Evolutionary conservation across 805 yeast genomes (phyloP), one percentile per base, ranked within the genome.

Genomic region (Ogataea nitratoaversa): DNA sequence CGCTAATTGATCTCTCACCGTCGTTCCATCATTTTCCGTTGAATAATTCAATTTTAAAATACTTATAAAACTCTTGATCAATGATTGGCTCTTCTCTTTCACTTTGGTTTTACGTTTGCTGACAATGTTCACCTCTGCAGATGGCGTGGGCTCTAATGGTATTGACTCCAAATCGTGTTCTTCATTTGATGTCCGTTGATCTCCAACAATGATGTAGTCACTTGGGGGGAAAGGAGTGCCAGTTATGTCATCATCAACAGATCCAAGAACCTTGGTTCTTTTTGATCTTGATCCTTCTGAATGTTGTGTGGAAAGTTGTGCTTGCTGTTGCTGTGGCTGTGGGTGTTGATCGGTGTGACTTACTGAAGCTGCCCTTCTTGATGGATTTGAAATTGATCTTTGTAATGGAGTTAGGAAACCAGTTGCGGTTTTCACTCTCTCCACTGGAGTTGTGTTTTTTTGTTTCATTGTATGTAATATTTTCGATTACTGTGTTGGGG

Each of bases 1-100:
- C 18, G 78, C 77, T 54, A 72, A 43, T 40, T 71, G 76, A 49
- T 71, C 76, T 43, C 76, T 53, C 11, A 71, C 68, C n/a, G 65
- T 67, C 2, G 70, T 50, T 3, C 70, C 72, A 29, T 63, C 59
- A 43, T 67, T 67, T 38, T 66, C 70, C 3, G 43, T 34, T 2
- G 22, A 22, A 12, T 36, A 39, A 5, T 43, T 28, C 24, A 38
- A 36, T 11, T 22, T 24, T 5, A 40, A 32, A 14, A 19, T 20
- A 9, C 13, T 27, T 14, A 27, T 5, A 27, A 28, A 6, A 19
- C 14, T 20, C 12, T 34, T 12, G 19, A 27, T 2, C 11, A 14
- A 6, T 16, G 29, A 12, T 20, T 4, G 16, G n/a, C 3, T 5
- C 8, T 5, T 4, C 20, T 12, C 12, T 32, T 5, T 22, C 7